Percentiles rank a stretch among this genome's conserved stretches.
phyloP scores from a whole-genome alignment of 805 yeast genomes.

The Ogataea saltuana region DNA sequence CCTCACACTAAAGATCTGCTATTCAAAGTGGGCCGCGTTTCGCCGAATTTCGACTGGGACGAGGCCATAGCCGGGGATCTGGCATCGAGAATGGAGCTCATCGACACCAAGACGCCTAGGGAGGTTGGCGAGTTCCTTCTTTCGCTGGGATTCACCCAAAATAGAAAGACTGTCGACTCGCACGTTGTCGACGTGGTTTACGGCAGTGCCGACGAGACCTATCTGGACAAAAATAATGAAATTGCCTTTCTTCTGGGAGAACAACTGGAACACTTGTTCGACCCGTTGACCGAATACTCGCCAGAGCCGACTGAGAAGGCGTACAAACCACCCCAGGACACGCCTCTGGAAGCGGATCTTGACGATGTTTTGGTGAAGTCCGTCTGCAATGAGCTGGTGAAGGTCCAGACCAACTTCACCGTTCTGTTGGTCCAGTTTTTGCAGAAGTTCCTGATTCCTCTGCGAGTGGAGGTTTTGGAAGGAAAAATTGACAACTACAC shows the following conservation, averaged over 20 bases:
- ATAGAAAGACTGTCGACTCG: constrained; percentile 46
- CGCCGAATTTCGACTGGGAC: constrained; percentile 53
- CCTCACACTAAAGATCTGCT: constrained; percentile 25
- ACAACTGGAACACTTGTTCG: constrained; percentile 85
- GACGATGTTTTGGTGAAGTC: constrained; percentile 43
- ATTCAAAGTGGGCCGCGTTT: constrained; percentile 22
- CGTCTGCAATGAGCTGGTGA: constrained; percentile 65
- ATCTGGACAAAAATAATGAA: constrained; percentile 63
- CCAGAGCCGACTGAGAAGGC: constrained; percentile 81
- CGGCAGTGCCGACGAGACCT: constrained; percentile 34
- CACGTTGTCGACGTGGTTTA: constrained; percentile 75
- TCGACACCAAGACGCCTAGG: constrained; percentile 52
- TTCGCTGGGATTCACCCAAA: constrained; percentile 57
- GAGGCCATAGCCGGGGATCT: constrained; percentile 82
- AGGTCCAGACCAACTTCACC: constrained; percentile 74
- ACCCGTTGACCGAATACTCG: constrained; percentile 86
- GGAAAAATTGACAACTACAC: constrained; percentile 54
- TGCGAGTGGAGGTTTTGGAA: constrained; percentile 67
- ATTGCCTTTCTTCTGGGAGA: constrained; percentile 78
- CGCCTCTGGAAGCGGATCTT: constrained; percentile 21
- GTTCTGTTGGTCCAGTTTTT: constrained; percentile 69
- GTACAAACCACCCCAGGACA: constrained; percentile 58
- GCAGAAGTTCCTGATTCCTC: constrained; percentile 76
- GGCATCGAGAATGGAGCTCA: constrained; percentile 63
- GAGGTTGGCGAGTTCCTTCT: constrained; percentile 58